Evolutionary conservation across 331 rosid genomes (phyloP), one percentile per base, ranked within the genome.

Genomic region (Telfairia occidentalis): DNA sequence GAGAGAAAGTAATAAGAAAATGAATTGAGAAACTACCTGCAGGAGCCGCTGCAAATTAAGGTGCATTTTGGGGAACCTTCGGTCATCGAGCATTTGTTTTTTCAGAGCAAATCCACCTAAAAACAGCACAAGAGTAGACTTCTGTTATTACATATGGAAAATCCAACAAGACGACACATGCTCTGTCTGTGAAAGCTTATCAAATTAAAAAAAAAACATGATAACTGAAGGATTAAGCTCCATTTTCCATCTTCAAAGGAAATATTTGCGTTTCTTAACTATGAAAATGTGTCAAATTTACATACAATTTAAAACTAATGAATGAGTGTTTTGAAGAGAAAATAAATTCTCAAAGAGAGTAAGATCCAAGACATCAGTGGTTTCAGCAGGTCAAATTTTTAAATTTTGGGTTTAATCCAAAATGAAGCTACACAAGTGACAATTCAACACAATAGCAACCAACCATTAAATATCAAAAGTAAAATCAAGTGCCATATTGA

Each of bases 21-120:
- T 3, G 54, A 70, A 77, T 55, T 66, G 76, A 74, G 53, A 73
- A 66, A 73, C 46, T 80, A 94, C 97, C 97, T 95, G 99, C 75
- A 95, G 81, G 72, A 95, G 96, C 37, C 99, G 93, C 90, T 92
- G 97, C 86, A 95, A 85, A 78, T 95, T 80, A 78, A 92, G 88
- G 84, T 95, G 92, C 85, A 95, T 84, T 80, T 95, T 95, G 55
- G 99, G 96, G 79, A 95, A 95, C 90, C 93, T 87, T 87, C 99
- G 86, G 57, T 95, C 99, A 83, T 95, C 99, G 35, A 95, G 85
- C 99, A 95, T 92, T 88, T 92, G 90, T 82, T 95, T 95, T 87
- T 92, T 92, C 84, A 90, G 80, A 73, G 87, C 86, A 82, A 86
- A 84, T 76, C 96, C 96, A 79, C 96, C 97, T 92, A 74, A 53